Percentiles rank a stretch among this genome's conserved stretches.
Conservation (phyloP, 805 yeast genomes). For the Candida dajiaensis region DNA sequence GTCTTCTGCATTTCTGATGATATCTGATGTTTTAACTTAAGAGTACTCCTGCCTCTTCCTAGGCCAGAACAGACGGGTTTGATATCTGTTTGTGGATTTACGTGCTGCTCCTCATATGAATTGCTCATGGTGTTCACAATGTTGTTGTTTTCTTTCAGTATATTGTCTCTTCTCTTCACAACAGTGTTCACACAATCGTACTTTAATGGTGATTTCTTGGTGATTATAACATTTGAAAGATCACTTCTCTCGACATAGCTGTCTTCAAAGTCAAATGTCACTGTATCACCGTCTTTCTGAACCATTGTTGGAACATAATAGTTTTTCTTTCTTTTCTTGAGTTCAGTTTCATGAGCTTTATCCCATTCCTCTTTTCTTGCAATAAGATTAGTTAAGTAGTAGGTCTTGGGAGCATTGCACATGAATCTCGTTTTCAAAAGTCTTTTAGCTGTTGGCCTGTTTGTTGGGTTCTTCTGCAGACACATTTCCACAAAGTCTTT, state of each 20-base stretch:
- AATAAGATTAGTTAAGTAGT: slow-evolving; percentile 33
- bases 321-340: slow-evolving; percentile 3
- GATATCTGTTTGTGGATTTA: neutral
- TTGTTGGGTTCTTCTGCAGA: slow-evolving; percentile 60
- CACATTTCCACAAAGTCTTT: slow-evolving; percentile 67
- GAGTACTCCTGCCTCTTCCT: neutral
- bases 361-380: slow-evolving; percentile 40
- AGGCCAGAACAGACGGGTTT: neutral
- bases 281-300: slow-evolving; percentile 3
- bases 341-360: slow-evolving; percentile 2
- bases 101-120: neutral
- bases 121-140: slow-evolving; percentile 3
- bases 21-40: neutral
- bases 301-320: slow-evolving; percentile 28
- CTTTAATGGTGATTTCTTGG: slow-evolving; percentile 16
- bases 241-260: slow-evolving; percentile 2
- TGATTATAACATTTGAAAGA: slow-evolving; percentile 18
- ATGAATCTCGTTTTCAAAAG: slow-evolving; percentile 56
- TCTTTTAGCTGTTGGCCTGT: slow-evolving; percentile 58
- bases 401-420: slow-evolving; percentile 32
- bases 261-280: slow-evolving; percentile 22
- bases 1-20: neutral
- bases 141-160: slow-evolving; percentile 8
- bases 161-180: neutral
- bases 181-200: slow-evolving; percentile 4